Evolutionary conservation across 139 green algal genomes (phyloP).

Genomic region (Asterochloris erici): DNA sequence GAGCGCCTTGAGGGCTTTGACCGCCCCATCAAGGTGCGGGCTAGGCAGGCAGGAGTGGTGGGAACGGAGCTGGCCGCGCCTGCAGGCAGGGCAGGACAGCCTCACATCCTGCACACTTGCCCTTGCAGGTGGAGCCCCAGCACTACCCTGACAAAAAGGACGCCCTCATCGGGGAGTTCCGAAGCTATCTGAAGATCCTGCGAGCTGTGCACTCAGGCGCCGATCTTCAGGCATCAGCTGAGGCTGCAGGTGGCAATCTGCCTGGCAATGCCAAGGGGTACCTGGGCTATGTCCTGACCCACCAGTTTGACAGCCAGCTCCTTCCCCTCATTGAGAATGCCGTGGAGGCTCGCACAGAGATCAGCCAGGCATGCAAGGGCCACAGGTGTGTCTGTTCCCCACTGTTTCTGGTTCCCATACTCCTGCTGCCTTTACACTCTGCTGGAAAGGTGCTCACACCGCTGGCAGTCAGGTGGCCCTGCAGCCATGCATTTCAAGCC

Average conservation of each 20-base stretch:
- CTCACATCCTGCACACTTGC: background rate
- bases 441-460: too few relatives aligned
- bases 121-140: conserved; percentile 61
- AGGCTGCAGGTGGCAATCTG: conserved; percentile 45
- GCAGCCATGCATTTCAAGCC: background rate
- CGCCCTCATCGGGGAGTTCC: conserved; percentile 87
- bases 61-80: too few relatives aligned
- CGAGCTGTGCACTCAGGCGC: conserved; percentile 87
- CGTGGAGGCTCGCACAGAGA: conserved; percentile 86
- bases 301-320: conserved; percentile 57
- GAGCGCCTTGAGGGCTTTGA: conserved; percentile 92
- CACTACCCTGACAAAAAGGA: conserved; percentile 81
- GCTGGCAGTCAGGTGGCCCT: too few relatives aligned
- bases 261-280: conserved; percentile 64
- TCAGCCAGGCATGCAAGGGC: conserved; percentile 54
- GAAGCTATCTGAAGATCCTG: conserved; percentile 92
- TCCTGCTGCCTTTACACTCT: background rate
- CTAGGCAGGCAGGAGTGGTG: background rate
- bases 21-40: conserved; percentile 66
- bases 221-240: conserved; percentile 68
- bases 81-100: background rate
- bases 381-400: conserved; percentile 29
- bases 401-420: background rate
- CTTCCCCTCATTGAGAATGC: conserved; percentile 84
- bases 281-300: conserved; percentile 78